Evolutionary conservation across 345 rosid genomes (phyloP), one percentile per base, ranked within the genome.

Genomic region (Rhodamnia argentea): DNA sequence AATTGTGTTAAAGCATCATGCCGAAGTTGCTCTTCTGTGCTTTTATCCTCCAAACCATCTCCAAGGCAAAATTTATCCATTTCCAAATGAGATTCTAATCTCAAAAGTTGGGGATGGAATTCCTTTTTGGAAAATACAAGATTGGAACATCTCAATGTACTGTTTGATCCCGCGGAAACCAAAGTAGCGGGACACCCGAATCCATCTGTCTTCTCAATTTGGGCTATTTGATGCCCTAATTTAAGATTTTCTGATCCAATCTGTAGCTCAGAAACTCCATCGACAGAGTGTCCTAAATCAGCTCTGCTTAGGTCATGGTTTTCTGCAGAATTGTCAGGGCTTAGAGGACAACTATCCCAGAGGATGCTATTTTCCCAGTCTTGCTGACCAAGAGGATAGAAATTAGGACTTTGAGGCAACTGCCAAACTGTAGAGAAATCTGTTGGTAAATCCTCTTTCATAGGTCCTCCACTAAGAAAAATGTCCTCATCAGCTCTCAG

Each of bases 351-450:
- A 90, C 86, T 90, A 88, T 92, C 98, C 99, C 99, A 97, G 27
- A 93, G 85, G 90, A 96, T 97, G 75, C 85, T 91, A 56, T 94
- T 92, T 90, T 97, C 98, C 99, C 99, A 97, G 86, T 96, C 96
- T 86, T 91, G 93, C 92, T 97, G 99, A 88, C 94, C 98, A 88
- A 97, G 97, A 82, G 95, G 95, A 87, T 90, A 91, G 88, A 93
- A 90, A 75, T 88, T 88, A 24, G 90, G 90, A 81, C 88, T 89
- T 47, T 86, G 89, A 4, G 92, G 93, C 82, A 93, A 91, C 89
- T 91, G 89, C 95, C 94, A 91, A 64, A 90, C 87, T 62, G 90
- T 82, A 83, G 92, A 89, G 84, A 90, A 84, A 90, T 89, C 92
- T 37, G 83, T 75, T 52, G 42, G 59, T 52, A 84, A 52, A 82